Conservation (phyloP, 164 flowering plant species). For the Paratinospora sagittata region DNA sequence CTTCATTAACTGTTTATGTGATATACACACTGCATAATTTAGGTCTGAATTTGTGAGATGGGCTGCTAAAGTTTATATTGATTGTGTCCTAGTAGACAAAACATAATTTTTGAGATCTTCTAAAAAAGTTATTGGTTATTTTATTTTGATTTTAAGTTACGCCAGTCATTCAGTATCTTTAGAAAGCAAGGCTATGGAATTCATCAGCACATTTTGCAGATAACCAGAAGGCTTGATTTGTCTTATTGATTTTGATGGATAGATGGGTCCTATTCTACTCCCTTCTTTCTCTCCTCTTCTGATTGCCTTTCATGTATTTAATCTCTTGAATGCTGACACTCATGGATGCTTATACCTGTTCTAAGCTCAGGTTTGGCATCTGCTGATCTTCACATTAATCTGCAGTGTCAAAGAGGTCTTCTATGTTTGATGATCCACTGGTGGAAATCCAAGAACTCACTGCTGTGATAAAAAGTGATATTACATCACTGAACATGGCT, state of each 20-base stretch:
- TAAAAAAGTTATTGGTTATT: too few relatives aligned
- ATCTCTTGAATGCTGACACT: not conserved
- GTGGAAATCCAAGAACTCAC: slow-evolving; percentile 78
- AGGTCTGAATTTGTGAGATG: too few relatives aligned
- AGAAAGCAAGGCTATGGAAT: too few relatives aligned
- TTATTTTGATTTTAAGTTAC: too few relatives aligned
- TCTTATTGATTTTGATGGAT: too few relatives aligned
- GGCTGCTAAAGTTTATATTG: too few relatives aligned
- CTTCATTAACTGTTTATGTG: too few relatives aligned
- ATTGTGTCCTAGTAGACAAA: too few relatives aligned
- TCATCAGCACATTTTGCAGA: too few relatives aligned
- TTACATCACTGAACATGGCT: slow-evolving; percentile 57
- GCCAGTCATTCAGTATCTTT: too few relatives aligned
- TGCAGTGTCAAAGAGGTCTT: slow-evolving; percentile 79
- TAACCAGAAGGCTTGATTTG: not conserved
- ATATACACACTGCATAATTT: too few relatives aligned
- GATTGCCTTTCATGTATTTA: not conserved
- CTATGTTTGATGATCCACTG: slow-evolving; percentile 80
- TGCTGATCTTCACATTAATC: slow-evolving; percentile 5
- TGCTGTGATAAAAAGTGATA: slow-evolving; percentile 62
- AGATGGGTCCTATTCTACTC: not conserved
- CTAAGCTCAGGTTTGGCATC: slow-evolving; percentile 11
- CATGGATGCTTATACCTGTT: not conserved
- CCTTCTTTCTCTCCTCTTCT: not conserved
- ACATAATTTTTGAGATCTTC: too few relatives aligned